Percentiles rank a stretch among this genome's conserved stretches.
These are phyloP conservation scores for Dovyalis caffra DNA, from an alignment of 345 rosid species.

Conservation along the genomic window DNA sequence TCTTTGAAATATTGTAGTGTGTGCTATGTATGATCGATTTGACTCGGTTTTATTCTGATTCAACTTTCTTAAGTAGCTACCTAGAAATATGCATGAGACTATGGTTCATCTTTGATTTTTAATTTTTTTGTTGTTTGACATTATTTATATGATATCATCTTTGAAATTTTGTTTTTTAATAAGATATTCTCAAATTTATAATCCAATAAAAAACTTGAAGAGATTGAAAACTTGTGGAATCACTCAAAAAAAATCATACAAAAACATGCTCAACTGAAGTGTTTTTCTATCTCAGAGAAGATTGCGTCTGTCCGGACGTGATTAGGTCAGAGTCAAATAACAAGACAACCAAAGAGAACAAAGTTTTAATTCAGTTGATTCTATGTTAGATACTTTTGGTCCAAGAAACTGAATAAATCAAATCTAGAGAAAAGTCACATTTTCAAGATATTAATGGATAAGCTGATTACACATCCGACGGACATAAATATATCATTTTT, in stretches of 20 bases:
- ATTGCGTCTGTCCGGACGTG: not conserved
- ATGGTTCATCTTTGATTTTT: not conserved
- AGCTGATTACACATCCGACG: too few relatives aligned
- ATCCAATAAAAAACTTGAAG: too few relatives aligned
- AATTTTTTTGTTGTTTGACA: not conserved
- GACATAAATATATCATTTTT: too few relatives aligned
- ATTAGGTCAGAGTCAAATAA: not conserved
- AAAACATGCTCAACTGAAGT: too few relatives aligned
- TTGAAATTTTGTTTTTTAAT: not conserved
- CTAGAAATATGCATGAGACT: not conserved
- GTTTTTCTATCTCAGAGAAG: not conserved
- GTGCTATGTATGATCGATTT: not conserved
- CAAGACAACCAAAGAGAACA: not conserved
- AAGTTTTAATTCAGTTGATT: not conserved
- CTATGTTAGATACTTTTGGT: not conserved
- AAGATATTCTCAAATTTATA: not conserved
- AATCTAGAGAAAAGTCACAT: not conserved
- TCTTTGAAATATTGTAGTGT: too few relatives aligned
- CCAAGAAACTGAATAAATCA: not conserved
- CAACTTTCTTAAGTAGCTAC: not conserved
- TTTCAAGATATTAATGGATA: too few relatives aligned
- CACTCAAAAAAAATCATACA: too few relatives aligned
- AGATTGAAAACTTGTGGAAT: too few relatives aligned
- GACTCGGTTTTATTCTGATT: not conserved
- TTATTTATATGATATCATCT: not conserved